Percentiles rank a stretch among this genome's conserved stretches.
Conservation (phyloP, 2,329 filamentous ascomycete genomes). For the Phaeosphaeria sp. region DNA sequence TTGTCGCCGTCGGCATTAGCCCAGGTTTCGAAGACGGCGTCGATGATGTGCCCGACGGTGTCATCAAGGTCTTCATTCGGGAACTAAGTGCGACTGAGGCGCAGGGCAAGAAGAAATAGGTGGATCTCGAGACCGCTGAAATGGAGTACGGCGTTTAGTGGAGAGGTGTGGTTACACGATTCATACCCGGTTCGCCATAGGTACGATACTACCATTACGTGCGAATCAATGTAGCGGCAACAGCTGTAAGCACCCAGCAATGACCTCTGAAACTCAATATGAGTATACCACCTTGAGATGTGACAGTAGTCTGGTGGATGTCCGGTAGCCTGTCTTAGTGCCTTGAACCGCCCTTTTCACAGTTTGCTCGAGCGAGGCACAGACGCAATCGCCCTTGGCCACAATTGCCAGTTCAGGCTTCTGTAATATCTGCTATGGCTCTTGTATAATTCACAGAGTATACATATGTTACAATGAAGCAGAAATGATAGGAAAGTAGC, state of each 20-base stretch:
- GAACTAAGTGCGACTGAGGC: slow-evolving; percentile 89
- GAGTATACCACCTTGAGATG: neutral
- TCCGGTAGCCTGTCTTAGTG: neutral
- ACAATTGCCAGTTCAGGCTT: neutral
- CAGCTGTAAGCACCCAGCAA: neutral
- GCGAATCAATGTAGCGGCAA: neutral
- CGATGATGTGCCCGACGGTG: slow-evolving; percentile 78
- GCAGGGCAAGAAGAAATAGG: slow-evolving; percentile 76
- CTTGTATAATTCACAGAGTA: neutral
- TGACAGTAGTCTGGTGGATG: neutral
- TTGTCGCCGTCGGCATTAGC: slow-evolving; percentile 80
- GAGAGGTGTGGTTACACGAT: neutral
- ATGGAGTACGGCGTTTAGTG: neutral
- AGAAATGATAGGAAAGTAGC: neutral
- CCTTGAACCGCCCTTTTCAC: neutral
- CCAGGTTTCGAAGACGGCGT: slow-evolving; percentile 89
- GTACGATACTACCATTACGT: neutral
- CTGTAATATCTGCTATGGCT: neutral
- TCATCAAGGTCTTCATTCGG: slow-evolving; percentile 77
- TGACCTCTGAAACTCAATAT: neutral
- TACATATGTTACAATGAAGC: neutral
- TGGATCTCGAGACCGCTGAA: neutral
- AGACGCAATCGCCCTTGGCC: neutral
- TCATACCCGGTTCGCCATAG: slow-evolving; percentile 1
- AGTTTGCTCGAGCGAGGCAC: neutral